Evolutionary conservation across 495 filamentous ascomycete species (phyloP), one percentile per base, ranked within the genome.

Genomic region (Penicillium cinerascens): DNA sequence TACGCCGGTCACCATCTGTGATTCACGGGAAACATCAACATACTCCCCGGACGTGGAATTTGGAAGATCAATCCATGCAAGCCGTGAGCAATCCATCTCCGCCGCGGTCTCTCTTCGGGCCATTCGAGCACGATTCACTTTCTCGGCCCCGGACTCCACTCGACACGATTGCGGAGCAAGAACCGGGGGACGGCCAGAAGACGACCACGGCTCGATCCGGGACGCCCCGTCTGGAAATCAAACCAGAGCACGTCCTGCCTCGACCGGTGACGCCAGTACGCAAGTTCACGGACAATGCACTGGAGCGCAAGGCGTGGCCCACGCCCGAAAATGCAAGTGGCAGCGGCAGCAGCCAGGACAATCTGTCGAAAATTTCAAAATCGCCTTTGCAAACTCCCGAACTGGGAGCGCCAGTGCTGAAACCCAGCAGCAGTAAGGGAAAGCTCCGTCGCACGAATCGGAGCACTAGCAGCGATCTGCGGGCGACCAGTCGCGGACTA

Each of bases 401-500:
- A 16, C 65, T 67, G 44, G 62, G 62, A 22, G 64, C 61, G 54
- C 68, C 68, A 3, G 60, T 72, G 9, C 52, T 75, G 37, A 63
- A 65, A 44, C 71, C 70, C 23, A 68, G 56, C 53, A 58, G 63
- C 42, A 64, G 64, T 42, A 59, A 60, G 26, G 67, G 67, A 39
- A 61, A 86, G 13, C 80, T 95, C 38, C 81, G 91, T 54, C 80
- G 88, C 49, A 79, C 81, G 51, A 85, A 84, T 65, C 85, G 85
- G 59, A 88, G 84, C 67, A 71, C 82, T 53, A 91, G 88, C 72
- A 87, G 88, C 63, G 87, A 95, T 79, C 74, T 93, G 64, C 77
- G 91, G 72, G 86, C 82, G 63, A 83, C 85, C 58, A 86, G 82
- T 73, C 66, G 66, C 53, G 63, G 58, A 37, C 56, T 60, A 53